Conservation (phyloP, 164 flowering plant genomes). For the Tinospora cordifolia region DNA sequence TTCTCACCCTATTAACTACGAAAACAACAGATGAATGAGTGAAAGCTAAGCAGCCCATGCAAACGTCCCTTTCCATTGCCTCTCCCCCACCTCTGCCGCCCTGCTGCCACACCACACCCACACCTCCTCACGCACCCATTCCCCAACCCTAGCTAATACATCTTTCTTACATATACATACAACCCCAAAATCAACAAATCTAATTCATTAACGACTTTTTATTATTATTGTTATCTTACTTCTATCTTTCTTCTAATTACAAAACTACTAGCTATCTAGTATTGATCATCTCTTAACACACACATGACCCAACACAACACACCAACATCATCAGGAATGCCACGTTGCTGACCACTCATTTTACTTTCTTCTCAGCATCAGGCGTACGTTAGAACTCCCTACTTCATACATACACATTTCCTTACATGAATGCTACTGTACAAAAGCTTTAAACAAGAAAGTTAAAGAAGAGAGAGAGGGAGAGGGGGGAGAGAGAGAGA, state of each 20-base stretch:
- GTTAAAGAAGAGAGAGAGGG: constrained; percentile 9
- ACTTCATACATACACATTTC: constrained; percentile 31
- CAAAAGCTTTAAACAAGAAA: neutral
- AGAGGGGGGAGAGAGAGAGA: too few relatives aligned
- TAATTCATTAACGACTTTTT: too few relatives aligned
- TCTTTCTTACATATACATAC: neutral
- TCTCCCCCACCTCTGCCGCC: constrained; percentile 64
- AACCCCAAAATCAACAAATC: neutral
- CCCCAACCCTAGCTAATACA: neutral
- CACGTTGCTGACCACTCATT: constrained; percentile 23
- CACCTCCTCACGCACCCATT: neutral
- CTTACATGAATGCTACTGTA: constrained; percentile 1
- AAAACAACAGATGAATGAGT: constrained; percentile 53
- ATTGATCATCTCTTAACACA: too few relatives aligned
- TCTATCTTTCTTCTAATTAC: constrained; percentile 34
- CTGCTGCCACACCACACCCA: constrained; percentile 37
- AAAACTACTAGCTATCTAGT: too few relatives aligned
- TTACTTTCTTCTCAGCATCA: neutral
- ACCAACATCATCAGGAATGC: constrained; percentile 26
- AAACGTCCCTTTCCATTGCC: constrained; percentile 60
- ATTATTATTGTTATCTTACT: too few relatives aligned
- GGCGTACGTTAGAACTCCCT: constrained; percentile 20
- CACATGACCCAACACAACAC: neutral
- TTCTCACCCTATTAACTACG: constrained; percentile 34
- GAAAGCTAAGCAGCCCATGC: constrained; percentile 51